phyloP scores from a whole-genome alignment of 164 flowering plant species.

The Buxus sempervirens region DNA sequence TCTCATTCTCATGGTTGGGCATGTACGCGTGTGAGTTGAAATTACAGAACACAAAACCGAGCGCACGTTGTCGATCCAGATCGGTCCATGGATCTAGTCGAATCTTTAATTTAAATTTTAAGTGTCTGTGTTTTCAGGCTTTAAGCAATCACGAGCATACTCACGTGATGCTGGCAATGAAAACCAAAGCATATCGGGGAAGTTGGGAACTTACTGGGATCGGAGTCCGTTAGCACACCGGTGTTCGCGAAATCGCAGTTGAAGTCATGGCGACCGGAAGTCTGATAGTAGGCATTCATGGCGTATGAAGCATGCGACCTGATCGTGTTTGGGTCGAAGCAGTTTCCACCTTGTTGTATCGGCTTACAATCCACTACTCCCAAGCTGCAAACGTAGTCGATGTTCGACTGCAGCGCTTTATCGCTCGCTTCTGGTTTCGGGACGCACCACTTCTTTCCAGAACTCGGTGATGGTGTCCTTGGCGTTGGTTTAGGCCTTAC shows the following conservation, averaged over 20 bases:
- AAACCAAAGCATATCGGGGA: too few species aligned
- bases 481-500: slow-evolving; percentile 11
- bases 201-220: slow-evolving; percentile 71
- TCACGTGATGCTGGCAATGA: not conserved
- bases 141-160: not conserved
- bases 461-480: slow-evolving; percentile 14
- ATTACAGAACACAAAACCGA: too few species aligned
- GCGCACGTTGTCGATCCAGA: too few species aligned
- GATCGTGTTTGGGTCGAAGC: slow-evolving; percentile 59
- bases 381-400: slow-evolving; percentile 65
- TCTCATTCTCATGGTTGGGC: too few species aligned
- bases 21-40: too few species aligned
- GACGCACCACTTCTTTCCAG: slow-evolving; percentile 62
- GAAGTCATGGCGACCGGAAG: slow-evolving; percentile 46
- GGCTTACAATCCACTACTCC: slow-evolving; percentile 63
- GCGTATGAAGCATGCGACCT: slow-evolving; percentile 68
- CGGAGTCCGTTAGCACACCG: slow-evolving; percentile 39
- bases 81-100: too few species aligned
- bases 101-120: too few species aligned
- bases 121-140: too few species aligned
- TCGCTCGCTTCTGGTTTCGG: slow-evolving; percentile 43
- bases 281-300: slow-evolving; percentile 78
- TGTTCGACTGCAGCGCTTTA: slow-evolving; percentile 56
- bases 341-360: slow-evolving; percentile 68
- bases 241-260: slow-evolving; percentile 66